Base-by-base conservation (phyloP, 441 rosid species). In the Croton setiger region DNA sequence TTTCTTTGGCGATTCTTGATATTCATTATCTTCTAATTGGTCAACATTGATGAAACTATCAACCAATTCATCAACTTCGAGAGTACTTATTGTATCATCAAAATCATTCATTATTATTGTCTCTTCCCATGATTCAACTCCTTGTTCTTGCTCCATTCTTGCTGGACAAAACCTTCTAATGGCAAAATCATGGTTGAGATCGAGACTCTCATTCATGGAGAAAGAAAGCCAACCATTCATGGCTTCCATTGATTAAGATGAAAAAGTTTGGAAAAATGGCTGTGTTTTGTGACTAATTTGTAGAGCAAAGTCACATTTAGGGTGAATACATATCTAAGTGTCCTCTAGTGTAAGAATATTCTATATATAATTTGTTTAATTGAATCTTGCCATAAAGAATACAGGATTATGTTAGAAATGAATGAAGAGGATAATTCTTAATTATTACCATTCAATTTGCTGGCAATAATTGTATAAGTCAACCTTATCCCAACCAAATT, bases 151-250 rank as follows among this genome's bases (percentile, higher is more conserved):
- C 79, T 84, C 83, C 62, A 81, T 53, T 76, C 94, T 64, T 62
- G 86, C 94, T 10, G 87, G 88, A 59, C 94, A 86, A 56, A 88
- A 88, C 74, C 85, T 80, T 75, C 90, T 61, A 20, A 88, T 81
- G 76, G 91, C 91, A 65, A 79, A 77, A 54, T 88, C 91, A 17
- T 82, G 87, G 79, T 80, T 70, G 73, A 75, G 72, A 73, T 80
- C 68, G 73, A 75, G 72, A 73, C 65, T 72, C 51, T 81, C 83
- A 39, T 64, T 23, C 62, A 71, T 10, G 66, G 87, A 75, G 72
- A 77, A 80, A 71, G 72, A 70, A 62, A 78, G 72, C 67, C 80
- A 73, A 7, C 67, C 80, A 10, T 53, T 53, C 69, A 78, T 70
- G 60, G 71, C 79, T 65, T 86, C 83, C 87, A 82, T 80, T 56